These are phyloP conservation scores for Trypanosomatidae sp. DNA, from an alignment of 208 protist genomes.

Conservation along the genomic window DNA sequence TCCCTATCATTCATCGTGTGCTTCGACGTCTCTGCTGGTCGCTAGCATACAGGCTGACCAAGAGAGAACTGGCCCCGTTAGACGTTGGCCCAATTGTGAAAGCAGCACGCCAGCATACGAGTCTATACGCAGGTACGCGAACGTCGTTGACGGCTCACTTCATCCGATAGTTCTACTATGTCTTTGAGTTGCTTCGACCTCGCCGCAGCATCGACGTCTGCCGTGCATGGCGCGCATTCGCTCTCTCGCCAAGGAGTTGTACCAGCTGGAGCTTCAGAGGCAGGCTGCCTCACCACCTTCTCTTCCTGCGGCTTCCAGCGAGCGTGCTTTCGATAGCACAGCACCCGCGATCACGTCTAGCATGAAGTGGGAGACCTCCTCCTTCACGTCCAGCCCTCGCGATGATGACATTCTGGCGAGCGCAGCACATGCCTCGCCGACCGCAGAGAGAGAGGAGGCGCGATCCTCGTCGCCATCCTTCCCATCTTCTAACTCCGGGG, in stretches of 20 bases:
- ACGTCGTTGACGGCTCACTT: neutral
- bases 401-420: neutral
- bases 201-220: neutral
- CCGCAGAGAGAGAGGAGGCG: neutral
- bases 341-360: neutral
- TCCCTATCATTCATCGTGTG: neutral
- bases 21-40: neutral
- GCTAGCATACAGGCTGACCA: neutral
- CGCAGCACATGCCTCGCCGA: neutral
- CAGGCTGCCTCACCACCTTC: slow-evolving; percentile 2
- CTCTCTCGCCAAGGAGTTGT: slow-evolving; percentile 35
- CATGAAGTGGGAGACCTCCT: neutral
- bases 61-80: neutral
- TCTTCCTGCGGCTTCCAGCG: neutral
- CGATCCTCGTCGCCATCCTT: slow-evolving; percentile 9
- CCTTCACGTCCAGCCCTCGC: neutral
- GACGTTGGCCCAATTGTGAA: neutral
- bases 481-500: neutral
- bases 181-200: neutral
- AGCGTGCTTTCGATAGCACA: neutral
- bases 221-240: slow-evolving; percentile 22
- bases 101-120: neutral
- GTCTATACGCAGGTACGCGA: neutral
- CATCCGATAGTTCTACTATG: neutral
- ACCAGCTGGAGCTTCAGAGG: slow-evolving; percentile 26